Evolutionary conservation across 2,329 filamentous ascomycete genomes (phyloP), one percentile per base, ranked within the genome.

Genomic region (Stemphylium lycopersici): DNA sequence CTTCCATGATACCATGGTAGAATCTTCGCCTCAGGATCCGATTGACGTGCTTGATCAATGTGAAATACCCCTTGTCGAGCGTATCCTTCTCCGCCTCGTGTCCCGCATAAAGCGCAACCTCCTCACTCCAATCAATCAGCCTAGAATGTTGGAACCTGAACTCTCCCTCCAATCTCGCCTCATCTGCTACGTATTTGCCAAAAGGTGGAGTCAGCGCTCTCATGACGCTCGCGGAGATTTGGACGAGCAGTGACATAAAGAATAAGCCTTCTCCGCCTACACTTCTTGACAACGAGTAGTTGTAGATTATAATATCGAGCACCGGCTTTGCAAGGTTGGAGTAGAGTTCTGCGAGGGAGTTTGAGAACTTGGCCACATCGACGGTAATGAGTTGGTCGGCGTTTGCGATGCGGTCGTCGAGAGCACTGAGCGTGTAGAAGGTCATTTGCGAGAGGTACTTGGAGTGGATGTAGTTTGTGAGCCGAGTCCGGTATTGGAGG

Each of bases 1-100:
- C 95, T 74, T 99, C 95, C 93, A 98, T 97, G 69, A 99, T 89
- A n/a, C 93, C 93, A 74, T 99, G 93, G 75, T 98, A 98, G 74
- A 99, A 90, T 43, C 95, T 86, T 58, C 91, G 84, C 34, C 93
- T 85, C 58, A 99, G 79, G 62, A 98, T 97, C 70, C 96, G 88
- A 76, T 99, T 99, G 72, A 99, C 93, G 77, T 99, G 95, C 78
- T 97, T 98, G 80, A 99, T 99, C 33, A 99, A 83, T 2, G 95
- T 99, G 72, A 99, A 99, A 77, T 99, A 99, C 13, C 95, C 93
- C 79, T 98, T 98, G 77, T 99, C 95, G 48, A 99, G 81, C 0
- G 90, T 96, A 73, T 98, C 91, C 75, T 98, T 98, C 76, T 99
- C 95, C 10, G 90, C 92, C 67, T 93, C 89, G 67, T 98, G 93